Percentiles rank a stretch among this genome's conserved stretches.
Evolutionary conservation across 257 asterid genomes (phyloP).

Genomic region (Prunella vulgaris): DNA sequence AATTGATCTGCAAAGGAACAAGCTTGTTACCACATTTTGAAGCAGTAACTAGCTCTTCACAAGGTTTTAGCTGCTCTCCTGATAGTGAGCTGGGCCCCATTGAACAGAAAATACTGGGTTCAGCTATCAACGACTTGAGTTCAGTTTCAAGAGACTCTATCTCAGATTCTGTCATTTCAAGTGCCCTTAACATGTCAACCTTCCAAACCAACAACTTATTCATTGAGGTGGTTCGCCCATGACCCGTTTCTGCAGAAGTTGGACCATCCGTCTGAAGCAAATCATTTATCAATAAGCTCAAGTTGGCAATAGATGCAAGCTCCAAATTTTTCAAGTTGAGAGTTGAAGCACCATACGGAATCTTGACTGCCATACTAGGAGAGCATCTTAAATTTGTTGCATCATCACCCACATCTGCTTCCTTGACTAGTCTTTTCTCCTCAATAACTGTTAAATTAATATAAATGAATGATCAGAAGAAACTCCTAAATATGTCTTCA

Average conservation of each 20-base stretch:
- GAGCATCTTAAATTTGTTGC: conserved; percentile 43
- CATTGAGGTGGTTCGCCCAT: conserved; percentile 47
- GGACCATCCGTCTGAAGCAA: conserved; percentile 51
- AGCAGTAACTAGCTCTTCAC: conserved; percentile 39
- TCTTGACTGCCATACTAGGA: conserved; percentile 36
- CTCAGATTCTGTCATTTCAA: conserved; percentile 79
- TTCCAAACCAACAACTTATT: conserved; percentile 69
- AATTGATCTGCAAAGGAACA: conserved; percentile 37
- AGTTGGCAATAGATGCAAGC: conserved; percentile 43
- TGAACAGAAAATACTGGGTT: conserved; percentile 29
- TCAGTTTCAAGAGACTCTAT: conserved; percentile 81
- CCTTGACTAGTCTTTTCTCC: conserved; percentile 49
- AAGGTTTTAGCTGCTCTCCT: conserved; percentile 33
- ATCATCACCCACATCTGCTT: conserved; percentile 33
- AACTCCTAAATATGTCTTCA: not conserved
- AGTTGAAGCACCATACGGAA: conserved; percentile 37
- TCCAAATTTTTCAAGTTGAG: conserved; percentile 68
- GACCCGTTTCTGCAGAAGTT: conserved; percentile 43
- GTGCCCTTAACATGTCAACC: conserved; percentile 54
- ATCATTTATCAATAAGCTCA: conserved; percentile 56
- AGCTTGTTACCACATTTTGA: conserved; percentile 31
- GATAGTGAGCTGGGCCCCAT: conserved; percentile 39
- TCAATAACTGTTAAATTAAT: conserved; percentile 46
- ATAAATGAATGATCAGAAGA: not conserved
- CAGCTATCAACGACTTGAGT: conserved; percentile 46